Evolutionary conservation across 2,329 filamentous ascomycete species (phyloP), one percentile per base, ranked within the genome.

Genomic region (Catunica adiposa): DNA sequence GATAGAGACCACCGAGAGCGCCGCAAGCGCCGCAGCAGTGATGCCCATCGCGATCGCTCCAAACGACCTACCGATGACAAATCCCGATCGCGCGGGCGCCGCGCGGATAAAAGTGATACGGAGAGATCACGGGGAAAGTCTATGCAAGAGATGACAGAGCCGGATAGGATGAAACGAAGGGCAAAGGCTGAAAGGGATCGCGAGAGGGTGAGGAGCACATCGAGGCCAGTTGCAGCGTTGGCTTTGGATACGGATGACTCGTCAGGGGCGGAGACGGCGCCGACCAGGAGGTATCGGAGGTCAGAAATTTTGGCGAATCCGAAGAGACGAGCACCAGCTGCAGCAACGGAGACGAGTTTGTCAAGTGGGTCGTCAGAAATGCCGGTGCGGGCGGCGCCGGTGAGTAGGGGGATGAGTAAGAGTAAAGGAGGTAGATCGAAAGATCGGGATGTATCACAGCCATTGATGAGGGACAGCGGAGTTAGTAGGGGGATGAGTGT

Each of bases 401-500:
- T 25, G 51, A 44, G 22, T 46, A 40, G 26, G 47, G 7, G 11
- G 42, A 14, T 17, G 38, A 31, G 50, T 14, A 34, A 29, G n/a
- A 14, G 22, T 20, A 52, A 52, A 23, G 31, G 31, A 20, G 23
- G 17, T 15, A 52, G 22, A 15, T 17, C 23, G 15, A 37, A 20
- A 22, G 29, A 52, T 22, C 40, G 53, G 15, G 31, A 58, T 4
- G 50, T 52, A 15, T 46, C 57, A 44, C 51, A 51, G 50, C 51
- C 52, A 48, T 52, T 59, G 6, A 53, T 59, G 53, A 50, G 29
- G 11, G 51, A 48, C 44, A 34, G 40, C n/a, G 40, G 40, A 44
- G n/a, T 55, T n/a, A 40, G 31, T 40, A 66, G 67, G 47, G 75
- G 73, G 61, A 78, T 79, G 63, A 74, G 73, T 40, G n/a, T 56